Conservation (phyloP, 768 basidiomycete genomes). For the Suillus ampliporus region DNA sequence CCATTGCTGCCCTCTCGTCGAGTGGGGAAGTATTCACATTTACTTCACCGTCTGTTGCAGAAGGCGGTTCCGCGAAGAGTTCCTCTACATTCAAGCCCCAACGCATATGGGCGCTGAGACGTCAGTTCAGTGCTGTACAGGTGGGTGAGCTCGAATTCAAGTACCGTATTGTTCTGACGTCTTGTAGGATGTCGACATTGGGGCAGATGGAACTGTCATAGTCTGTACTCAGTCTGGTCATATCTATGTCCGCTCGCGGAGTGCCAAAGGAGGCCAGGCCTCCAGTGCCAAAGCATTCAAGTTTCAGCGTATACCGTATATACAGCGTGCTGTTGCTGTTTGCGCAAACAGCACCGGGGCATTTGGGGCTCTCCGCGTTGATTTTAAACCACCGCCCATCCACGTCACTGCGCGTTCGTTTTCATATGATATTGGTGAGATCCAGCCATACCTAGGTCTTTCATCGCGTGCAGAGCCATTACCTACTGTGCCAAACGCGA, state of each 20-base stretch:
- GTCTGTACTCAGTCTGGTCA: constrained; percentile 95
- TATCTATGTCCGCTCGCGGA: constrained; percentile 83
- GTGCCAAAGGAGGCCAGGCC: constrained; percentile 31
- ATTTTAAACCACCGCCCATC: constrained; percentile 66
- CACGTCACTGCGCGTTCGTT: constrained; percentile 59
- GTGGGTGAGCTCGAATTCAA: constrained; percentile 42
- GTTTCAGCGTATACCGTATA: constrained; percentile 77
- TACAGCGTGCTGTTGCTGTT: constrained; percentile 88
- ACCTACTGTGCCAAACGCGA: neutral
- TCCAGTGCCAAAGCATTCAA: constrained; percentile 59
- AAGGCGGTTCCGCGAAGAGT: constrained; percentile 26
- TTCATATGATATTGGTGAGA: constrained; percentile 64
- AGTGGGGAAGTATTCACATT: constrained; percentile 95
- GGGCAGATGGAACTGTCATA: constrained; percentile 85
- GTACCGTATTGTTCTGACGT: constrained; percentile 3
- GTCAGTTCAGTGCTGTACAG: constrained; percentile 83
- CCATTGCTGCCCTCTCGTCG: constrained; percentile 81
- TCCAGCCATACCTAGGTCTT: constrained; percentile 64
- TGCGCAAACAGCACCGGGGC: constrained; percentile 88
- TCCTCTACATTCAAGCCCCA: constrained; percentile 69
- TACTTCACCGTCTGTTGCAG: constrained; percentile 45
- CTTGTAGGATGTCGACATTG: constrained; percentile 85
- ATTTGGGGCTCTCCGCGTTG: constrained; percentile 82
- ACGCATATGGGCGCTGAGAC: constrained; percentile 88
- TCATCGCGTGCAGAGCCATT: neutral